These are phyloP conservation scores for Microsporum canis DNA, from an alignment of 2,329 filamentous ascomycete genomes.

Conservation along the genomic window DNA sequence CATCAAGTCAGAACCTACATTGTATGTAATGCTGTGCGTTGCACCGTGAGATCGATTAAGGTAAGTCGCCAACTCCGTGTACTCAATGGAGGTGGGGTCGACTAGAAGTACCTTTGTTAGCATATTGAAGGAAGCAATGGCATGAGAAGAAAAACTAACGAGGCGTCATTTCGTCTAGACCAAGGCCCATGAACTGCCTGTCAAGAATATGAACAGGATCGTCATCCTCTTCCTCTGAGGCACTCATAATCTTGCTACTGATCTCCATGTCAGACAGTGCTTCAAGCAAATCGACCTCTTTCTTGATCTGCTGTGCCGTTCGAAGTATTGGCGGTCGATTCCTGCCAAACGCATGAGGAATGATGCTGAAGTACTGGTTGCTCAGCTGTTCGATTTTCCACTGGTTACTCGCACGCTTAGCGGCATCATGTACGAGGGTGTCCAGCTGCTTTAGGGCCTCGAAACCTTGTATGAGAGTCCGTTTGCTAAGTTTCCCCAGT, in stretches of 20 bases:
- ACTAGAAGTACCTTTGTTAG: slow-evolving; percentile 29
- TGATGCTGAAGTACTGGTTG: slow-evolving; percentile 68
- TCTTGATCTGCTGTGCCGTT: slow-evolving; percentile 49
- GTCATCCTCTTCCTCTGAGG: slow-evolving; percentile 41
- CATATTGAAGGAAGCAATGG: neutral
- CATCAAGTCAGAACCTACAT: slow-evolving; percentile 14
- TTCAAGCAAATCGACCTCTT: slow-evolving; percentile 68
- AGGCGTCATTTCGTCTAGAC: slow-evolving; percentile 64
- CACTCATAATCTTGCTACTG: slow-evolving; percentile 64
- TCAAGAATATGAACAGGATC: slow-evolving; percentile 53
- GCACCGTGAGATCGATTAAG: slow-evolving; percentile 53
- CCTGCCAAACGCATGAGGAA: slow-evolving; percentile 71
- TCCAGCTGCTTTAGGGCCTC: slow-evolving; percentile 65
- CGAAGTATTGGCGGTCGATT: slow-evolving; percentile 58
- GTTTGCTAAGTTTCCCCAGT: slow-evolving; percentile 71
- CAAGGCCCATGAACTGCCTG: slow-evolving; percentile 58
- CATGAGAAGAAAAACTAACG: slow-evolving; percentile 21
- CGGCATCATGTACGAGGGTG: slow-evolving; percentile 48
- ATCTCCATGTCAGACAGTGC: slow-evolving; percentile 78
- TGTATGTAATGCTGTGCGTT: slow-evolving; percentile 48
- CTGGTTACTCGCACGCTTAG: slow-evolving; percentile 33
- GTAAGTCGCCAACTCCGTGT: slow-evolving; percentile 53
- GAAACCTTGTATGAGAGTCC: slow-evolving; percentile 64
- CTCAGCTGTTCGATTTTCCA: slow-evolving; percentile 50
- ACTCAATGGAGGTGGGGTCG: slow-evolving; percentile 50